phyloP scores from a whole-genome alignment of 2,329 filamentous ascomycete genomes.

The Fusarium sp. region DNA sequence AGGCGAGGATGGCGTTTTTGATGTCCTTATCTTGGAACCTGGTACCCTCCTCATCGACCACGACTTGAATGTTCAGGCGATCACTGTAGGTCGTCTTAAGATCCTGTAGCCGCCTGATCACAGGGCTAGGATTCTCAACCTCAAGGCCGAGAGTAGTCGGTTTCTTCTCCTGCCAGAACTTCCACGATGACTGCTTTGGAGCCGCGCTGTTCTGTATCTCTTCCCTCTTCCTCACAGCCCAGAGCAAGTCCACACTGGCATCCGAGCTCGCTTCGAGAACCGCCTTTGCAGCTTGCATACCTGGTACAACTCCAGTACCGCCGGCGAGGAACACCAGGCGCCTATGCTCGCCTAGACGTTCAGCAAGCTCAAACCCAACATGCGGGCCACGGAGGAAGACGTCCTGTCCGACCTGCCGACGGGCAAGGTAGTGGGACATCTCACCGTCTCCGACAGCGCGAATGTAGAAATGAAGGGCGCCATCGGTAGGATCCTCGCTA shows the following conservation, averaged over 20 bases:
- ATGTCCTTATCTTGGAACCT: constrained; percentile 71
- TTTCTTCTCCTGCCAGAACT: constrained; percentile 35
- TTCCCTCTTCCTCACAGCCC: constrained; percentile 76
- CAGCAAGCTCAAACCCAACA: constrained; percentile 68
- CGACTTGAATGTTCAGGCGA: constrained; percentile 76
- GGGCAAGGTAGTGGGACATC: constrained; percentile 83
- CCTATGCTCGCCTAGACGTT: constrained; percentile 45
- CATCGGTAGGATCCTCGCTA: constrained; percentile 46
- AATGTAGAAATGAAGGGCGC: constrained; percentile 77
- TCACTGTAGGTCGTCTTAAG: constrained; percentile 69
- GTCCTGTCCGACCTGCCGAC: constrained; percentile 69
- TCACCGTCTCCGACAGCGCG: constrained; percentile 84
- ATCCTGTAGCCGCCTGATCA: constrained; percentile 72
- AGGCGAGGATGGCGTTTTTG: constrained; percentile 43
- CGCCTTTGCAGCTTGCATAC: constrained; percentile 80
- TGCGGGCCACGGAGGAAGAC: constrained; percentile 85
- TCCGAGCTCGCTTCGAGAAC: constrained; percentile 58
- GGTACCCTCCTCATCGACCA: constrained; percentile 82
- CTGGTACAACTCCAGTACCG: constrained; percentile 92
- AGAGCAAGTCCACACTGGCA: constrained; percentile 75
- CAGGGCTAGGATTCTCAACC: constrained; percentile 52
- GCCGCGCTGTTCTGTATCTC: constrained; percentile 56
- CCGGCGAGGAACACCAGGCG: constrained; percentile 87
- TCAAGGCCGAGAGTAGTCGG: constrained; percentile 36
- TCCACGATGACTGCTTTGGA: constrained; percentile 39